A percentile compares a stretch with the other conserved stretches of the same genome.
These are phyloP conservation scores for Globisporangium alternatum DNA, from an alignment of 352 stramenopile species.

Conservation along the genomic window DNA sequence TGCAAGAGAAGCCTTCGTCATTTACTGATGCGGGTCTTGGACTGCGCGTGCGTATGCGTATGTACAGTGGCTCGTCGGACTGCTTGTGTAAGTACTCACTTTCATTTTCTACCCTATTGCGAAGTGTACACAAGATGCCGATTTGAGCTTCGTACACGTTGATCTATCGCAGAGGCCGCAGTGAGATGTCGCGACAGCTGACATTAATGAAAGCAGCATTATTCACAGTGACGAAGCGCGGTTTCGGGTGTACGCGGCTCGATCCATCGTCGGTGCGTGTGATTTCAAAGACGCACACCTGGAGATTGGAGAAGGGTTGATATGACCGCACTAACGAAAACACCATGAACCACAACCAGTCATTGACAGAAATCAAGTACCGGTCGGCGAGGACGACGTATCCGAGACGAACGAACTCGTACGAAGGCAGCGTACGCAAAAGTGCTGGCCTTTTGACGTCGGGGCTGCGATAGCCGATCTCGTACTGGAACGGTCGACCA, in stretches of 20 bases:
- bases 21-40: no score
- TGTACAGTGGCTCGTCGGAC: no score
- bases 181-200: no score
- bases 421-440: not conserved
- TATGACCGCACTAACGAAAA: not conserved
- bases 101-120: no score
- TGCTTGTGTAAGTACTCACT: no score
- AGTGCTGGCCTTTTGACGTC: not conserved
- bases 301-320: conserved; percentile 7
- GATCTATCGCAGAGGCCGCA: no score
- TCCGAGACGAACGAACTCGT: conserved; percentile 17
- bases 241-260: not conserved
- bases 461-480: not conserved
- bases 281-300: not conserved
- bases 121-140: no score
- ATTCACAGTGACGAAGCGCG: not conserved
- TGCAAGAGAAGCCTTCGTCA: no score
- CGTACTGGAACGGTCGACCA: not conserved
- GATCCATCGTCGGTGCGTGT: not conserved
- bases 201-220: no score
- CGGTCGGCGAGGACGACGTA: conserved; percentile 21
- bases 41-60: no score
- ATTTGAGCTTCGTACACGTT: no score
- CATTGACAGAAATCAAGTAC: conserved; percentile 22
- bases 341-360: conserved; percentile 12